Percentiles rank a stretch among this genome's conserved stretches.
Evolutionary conservation across 129 eudicot species (phyloP).

Genomic region (Heracleum sosnowskyi): DNA sequence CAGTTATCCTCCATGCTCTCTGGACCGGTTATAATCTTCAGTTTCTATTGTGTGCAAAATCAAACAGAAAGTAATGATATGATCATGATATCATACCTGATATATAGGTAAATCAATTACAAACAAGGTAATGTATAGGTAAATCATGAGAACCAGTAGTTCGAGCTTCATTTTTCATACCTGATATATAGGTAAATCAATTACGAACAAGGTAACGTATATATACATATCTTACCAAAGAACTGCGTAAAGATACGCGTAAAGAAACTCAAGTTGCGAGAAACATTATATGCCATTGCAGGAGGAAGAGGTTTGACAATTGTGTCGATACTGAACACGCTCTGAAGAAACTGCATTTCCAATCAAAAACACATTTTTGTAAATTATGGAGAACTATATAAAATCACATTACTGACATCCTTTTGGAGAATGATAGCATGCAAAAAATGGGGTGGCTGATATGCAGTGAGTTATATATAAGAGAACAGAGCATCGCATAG

Average conservation of each 20-base stretch:
- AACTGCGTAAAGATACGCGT: constrained; percentile 89
- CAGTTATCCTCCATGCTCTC: neutral
- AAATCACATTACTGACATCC: neutral
- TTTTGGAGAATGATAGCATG: neutral
- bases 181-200: neutral
- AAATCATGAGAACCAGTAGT: neutral
- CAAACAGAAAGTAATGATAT: neutral
- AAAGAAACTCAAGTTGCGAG: constrained; percentile 91
- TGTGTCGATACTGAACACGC: constrained; percentile 85
- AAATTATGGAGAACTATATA: neutral
- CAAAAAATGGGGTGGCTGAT: neutral
- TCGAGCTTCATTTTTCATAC: neutral
- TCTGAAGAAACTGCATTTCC: constrained; percentile 71
- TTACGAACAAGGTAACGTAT: neutral
- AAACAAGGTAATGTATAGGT: too few relatives aligned
- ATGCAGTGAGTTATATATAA: neutral
- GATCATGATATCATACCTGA: too few relatives aligned
- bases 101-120: too few relatives aligned
- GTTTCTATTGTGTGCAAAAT: neutral
- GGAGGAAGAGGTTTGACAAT: constrained; percentile 88
- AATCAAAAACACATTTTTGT: constrained; percentile 1
- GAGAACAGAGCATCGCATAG: neutral
- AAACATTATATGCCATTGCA: constrained; percentile 64
- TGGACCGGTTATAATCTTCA: neutral
- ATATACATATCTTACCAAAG: constrained; percentile 46